Base-by-base conservation (phyloP, 495 filamentous ascomycete genomes). In the Tuber microsphaerosporum region DNA sequence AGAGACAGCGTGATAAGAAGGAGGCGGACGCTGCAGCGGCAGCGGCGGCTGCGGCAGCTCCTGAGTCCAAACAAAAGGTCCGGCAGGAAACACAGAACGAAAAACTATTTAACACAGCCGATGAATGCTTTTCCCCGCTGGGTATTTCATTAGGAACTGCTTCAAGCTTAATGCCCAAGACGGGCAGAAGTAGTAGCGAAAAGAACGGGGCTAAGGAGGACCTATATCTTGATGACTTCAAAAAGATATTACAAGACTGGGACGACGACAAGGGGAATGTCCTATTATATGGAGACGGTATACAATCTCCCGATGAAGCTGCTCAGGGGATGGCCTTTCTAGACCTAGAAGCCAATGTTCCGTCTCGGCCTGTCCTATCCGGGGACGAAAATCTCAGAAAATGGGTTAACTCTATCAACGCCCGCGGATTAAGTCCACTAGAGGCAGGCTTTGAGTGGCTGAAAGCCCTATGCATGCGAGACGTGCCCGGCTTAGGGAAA, bases 361-460 rank as follows among this genome's bases (percentile, higher is more conserved):
- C 81, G 34, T 75, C 70, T 5, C 77, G 76, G 10, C 81, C 81
- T 2, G 51, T 82, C 46, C 88, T 94, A 43, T 84, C 87, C 22
- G 89, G 88, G 26, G 85, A 87, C 10, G 86, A 88, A 51, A 87
- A 88, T 4, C 79, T 96, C 1, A 85, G 85, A 43, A 74, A 74
- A 3, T 93, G 93, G 79, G 85, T 88, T 0, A 82, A 85, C 3
- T 82, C 76, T 14, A 76, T 91, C 44, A 91, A 92, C 75, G 77
- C 84, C 0, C 83, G 82, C 31, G 90, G 88, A 86, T 84, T 87
- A 71, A 86, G 87, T n/a, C 83, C 91, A 19, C 86, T 89, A 76
- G 90, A 94, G 73, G 83, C 89, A 17, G 86, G 86, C 34, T 90
- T 90, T 75, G 86, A 87, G 69, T 97, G 91, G 89, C 83, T 93